Evolutionary conservation across 139 green algal species (phyloP).

Genomic region (Micractinium conductrix): DNA sequence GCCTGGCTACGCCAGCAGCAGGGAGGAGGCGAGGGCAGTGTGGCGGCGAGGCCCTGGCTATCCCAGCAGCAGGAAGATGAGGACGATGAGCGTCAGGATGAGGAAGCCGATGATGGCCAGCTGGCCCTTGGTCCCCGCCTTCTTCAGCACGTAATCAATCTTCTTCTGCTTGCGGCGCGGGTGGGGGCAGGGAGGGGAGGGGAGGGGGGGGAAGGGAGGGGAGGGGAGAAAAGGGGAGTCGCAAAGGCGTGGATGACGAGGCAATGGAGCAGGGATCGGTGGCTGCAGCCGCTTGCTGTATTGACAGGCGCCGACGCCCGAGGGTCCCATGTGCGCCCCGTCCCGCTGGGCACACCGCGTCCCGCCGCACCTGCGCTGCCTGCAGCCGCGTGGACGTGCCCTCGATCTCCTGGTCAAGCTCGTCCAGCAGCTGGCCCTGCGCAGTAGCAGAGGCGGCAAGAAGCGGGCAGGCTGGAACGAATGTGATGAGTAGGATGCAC

Average conservation of each 20-base stretch:
- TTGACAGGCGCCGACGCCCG: no score
- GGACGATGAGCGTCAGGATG: constrained; percentile 1
- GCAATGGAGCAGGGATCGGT: no score
- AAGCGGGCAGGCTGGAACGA: neutral
- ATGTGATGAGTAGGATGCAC: no score
- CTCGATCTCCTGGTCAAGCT: constrained; percentile 82
- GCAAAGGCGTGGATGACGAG: neutral
- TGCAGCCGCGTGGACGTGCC: constrained; percentile 70
- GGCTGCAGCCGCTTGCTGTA: no score
- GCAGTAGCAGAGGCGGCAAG: neutral
- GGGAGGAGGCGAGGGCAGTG: no score
- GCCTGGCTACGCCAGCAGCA: no score
- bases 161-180: constrained; percentile 82
- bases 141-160: constrained; percentile 77
- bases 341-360: neutral
- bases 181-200: no score
- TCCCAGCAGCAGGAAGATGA: constrained; percentile 17
- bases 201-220: neutral
- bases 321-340: no score
- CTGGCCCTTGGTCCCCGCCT: constrained; percentile 77
- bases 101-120: constrained; percentile 71
- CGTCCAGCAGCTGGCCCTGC: constrained; percentile 68
- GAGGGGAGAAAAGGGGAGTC: neutral
- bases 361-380: constrained; percentile 59
- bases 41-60: neutral